Conservation (phyloP, 2,329 filamentous ascomycete genomes). For the Pseudogymnoascus sp. region DNA sequence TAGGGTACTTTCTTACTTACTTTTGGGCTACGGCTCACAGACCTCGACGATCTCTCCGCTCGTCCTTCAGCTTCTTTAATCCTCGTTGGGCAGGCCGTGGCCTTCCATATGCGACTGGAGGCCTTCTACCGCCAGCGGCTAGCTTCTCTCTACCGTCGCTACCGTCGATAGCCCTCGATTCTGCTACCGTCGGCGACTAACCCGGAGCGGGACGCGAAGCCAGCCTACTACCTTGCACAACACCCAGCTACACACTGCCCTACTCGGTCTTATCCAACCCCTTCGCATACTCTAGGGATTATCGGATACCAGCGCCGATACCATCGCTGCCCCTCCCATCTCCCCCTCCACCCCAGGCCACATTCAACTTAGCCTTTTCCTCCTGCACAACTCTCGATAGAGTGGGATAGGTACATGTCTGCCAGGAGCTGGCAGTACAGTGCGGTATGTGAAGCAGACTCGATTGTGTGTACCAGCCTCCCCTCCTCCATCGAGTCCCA, state of each 20-base stretch:
- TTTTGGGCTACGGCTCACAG: slow-evolving; percentile 7
- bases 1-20: neutral
- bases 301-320: slow-evolving; percentile 9
- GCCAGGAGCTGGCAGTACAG: neutral
- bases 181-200: neutral
- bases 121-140: slow-evolving; percentile 7
- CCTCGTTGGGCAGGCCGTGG: neutral
- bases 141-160: slow-evolving; percentile 7
- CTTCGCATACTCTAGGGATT: slow-evolving; percentile 4
- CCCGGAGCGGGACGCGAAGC: neutral
- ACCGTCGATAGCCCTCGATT: neutral
- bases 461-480: neutral
- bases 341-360: slow-evolving; percentile 5
- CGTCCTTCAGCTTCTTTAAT: slow-evolving; percentile 4
- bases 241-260: neutral
- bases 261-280: slow-evolving; percentile 8
- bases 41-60: slow-evolving; percentile 8
- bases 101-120: slow-evolving; percentile 6
- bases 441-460: slow-evolving; percentile 6
- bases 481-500: neutral
- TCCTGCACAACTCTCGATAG: slow-evolving; percentile 5
- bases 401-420: neutral
- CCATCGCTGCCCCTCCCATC: slow-evolving; percentile 5
- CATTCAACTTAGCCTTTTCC: slow-evolving; percentile 8
- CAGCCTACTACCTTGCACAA: neutral